phyloP scores from a whole-genome alignment of 192 early-diverging fungal genomes.

The Backusella morwellensis region DNA sequence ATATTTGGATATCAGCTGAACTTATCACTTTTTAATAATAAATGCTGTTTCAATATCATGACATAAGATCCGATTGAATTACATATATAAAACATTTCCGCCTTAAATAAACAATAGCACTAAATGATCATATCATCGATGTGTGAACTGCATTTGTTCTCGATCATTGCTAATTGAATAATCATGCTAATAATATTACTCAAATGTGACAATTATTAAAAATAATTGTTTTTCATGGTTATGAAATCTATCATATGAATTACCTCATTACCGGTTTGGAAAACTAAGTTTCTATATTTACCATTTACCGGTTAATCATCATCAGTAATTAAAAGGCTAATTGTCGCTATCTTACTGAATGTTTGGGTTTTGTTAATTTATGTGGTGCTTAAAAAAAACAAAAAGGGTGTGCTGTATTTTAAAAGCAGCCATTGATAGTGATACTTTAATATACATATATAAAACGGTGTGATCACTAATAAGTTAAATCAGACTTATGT shows the following conservation, averaged over 20 bases:
- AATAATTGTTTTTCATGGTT: background rate
- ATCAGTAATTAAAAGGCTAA: background rate
- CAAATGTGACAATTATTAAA: background rate
- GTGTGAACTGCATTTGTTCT: background rate
- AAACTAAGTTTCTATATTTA: background rate
- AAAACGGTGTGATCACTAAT: too few relatives aligned
- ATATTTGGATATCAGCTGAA: constrained; percentile 4
- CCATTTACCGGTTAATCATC: background rate
- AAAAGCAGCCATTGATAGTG: background rate
- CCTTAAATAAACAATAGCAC: background rate
- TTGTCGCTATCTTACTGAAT: background rate
- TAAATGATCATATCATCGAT: background rate
- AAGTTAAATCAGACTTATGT: background rate
- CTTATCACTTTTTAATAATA: background rate
- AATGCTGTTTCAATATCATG: background rate
- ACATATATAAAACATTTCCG: background rate
- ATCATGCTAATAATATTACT: background rate
- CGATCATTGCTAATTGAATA: background rate
- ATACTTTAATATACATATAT: background rate
- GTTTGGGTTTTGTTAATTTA: background rate
- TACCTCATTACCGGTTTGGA: background rate
- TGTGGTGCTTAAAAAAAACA: constrained; percentile 1
- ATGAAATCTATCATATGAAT: background rate
- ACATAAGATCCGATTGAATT: constrained; percentile 1
- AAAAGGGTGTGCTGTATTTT: background rate